Evolutionary conservation across 495 filamentous ascomycete species (phyloP), one percentile per base, ranked within the genome.

Genomic region (Trichoderma orchidacearum): DNA sequence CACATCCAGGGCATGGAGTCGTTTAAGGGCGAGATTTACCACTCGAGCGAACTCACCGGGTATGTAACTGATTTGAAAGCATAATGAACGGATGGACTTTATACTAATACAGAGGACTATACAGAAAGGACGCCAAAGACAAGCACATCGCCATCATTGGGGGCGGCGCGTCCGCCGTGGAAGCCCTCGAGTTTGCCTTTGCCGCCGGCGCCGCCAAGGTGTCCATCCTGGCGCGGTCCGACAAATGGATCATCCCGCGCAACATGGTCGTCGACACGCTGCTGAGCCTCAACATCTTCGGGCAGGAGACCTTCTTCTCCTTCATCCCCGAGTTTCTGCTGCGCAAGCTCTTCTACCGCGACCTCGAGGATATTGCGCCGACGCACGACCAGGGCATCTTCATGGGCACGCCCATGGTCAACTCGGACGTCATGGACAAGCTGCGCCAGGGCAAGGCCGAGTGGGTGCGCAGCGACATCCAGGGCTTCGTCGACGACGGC

Each of bases 171-270:
- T 86, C 82, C 58, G 89, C 88, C 0, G 85, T 93, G 12, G 89
- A 95, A 69, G 88, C 86, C 0, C 71, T 93, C 27, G 88, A 95
- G 60, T 93, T 89, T 60, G 87, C 85, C 7, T 78, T 84, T 18
- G 69, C 80, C 50, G 78, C 81, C 36, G 76, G 80, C 1, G 88
- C 87, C 0, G 70, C 69, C 6, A 81, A 84, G 59, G 84, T 86
- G 1, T 82, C 85, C 59, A 81, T 95, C 17, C 76, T 93, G 5
- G 82, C 87, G 1, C 79, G 89, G 15, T 84, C 80, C 25, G 89
- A 93, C 63, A 93, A 93, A 71, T 93, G 89, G 89, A 85, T 93
- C 54, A 91, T 93, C 55, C 89, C 88, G 3, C 81, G 89, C 13
- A 90, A 91, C 60, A 71, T 85, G 3, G 35, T 92, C 13, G 73